Percentiles rank a stretch among this genome's conserved stretches.
Conservation (phyloP, 768 basidiomycete species). For the Termitomyces sp. region DNA sequence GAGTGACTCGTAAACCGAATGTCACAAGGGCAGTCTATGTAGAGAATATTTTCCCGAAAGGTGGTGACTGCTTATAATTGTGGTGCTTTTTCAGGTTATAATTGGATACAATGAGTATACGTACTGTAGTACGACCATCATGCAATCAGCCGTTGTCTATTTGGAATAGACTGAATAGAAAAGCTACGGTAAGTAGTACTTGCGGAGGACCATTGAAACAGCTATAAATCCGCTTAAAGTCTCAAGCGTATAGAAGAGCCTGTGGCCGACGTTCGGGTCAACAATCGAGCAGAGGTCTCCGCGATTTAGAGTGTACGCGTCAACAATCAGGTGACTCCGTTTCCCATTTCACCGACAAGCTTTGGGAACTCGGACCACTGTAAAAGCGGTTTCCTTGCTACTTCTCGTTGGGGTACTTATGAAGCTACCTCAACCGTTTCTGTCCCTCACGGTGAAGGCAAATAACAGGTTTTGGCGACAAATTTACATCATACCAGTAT, state of each 20-base stretch:
- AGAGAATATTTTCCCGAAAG: not conserved
- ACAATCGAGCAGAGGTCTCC: not conserved
- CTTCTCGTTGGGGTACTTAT: not conserved
- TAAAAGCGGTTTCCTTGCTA: not conserved
- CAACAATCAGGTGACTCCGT: not conserved
- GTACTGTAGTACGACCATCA: not conserved
- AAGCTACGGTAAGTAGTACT: not conserved
- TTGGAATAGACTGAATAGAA: not conserved
- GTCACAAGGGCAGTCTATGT: not conserved
- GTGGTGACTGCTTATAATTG: not conserved
- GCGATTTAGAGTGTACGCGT: too few relatives aligned
- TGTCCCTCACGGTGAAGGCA: not conserved
- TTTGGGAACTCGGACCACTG: not conserved
- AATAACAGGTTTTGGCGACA: not conserved
- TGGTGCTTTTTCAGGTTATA: not conserved
- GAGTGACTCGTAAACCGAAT: not conserved
- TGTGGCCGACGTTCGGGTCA: not conserved
- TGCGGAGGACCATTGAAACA: not conserved
- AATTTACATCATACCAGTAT: not conserved
- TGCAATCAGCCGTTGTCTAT: not conserved
- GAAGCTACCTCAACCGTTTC: slow-evolving; percentile 1
- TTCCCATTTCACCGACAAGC: too few relatives aligned
- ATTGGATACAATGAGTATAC: not conserved
- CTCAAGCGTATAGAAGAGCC: too few relatives aligned
- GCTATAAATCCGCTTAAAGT: not conserved